Evolutionary conservation across 2,329 filamentous ascomycete genomes (phyloP), one percentile per base, ranked within the genome.

Genomic region (Fusarium albosuccineum): DNA sequence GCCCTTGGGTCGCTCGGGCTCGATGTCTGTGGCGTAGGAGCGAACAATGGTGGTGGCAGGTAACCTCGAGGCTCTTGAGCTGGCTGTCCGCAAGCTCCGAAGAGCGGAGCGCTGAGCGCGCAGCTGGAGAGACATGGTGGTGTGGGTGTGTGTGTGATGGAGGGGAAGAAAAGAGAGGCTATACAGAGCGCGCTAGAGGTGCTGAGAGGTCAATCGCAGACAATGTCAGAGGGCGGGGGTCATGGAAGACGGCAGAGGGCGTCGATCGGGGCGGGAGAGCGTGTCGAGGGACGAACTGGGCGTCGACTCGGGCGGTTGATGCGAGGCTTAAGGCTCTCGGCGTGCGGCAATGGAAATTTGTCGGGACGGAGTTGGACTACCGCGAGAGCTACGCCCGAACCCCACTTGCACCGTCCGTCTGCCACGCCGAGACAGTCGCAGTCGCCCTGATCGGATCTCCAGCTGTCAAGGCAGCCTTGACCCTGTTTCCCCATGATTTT

Each of bases 21-120:
- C 78, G 30, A 79, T 68, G 9, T 79, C 77, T 45, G 78, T 80
- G 44, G 73, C 70, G 51, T 79, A 81, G 62, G 61, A 68, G 69
- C 78, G 77, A 17, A 59, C 30, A 17, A 36, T 57, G 37, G 69
- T 49, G 29, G 52, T 40, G 4, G 44, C 9, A 56, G 66, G 63
- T 62, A 70, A 52, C 42, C 63, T 57, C 33, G 42, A 66, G 39
- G 49, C 60, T 57, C 55, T 66, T 66, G 60, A 63, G 45, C 56
- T 49, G 44, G 61, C 46, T 54, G 57, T 57, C 51, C 67, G 71
- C 62, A 74, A 70, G 66, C 75, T 70, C 68, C 73, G 72, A 36
- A 80, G 71, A 62, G 76, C 75, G 52, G 72, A 61, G 49, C 70
- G 69, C 53, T 74, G 70, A 52, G 74, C 70, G 70, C 74, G 73